Conservation (phyloP, 2,329 filamentous ascomycete genomes). For the Juglanconis sp. region DNA sequence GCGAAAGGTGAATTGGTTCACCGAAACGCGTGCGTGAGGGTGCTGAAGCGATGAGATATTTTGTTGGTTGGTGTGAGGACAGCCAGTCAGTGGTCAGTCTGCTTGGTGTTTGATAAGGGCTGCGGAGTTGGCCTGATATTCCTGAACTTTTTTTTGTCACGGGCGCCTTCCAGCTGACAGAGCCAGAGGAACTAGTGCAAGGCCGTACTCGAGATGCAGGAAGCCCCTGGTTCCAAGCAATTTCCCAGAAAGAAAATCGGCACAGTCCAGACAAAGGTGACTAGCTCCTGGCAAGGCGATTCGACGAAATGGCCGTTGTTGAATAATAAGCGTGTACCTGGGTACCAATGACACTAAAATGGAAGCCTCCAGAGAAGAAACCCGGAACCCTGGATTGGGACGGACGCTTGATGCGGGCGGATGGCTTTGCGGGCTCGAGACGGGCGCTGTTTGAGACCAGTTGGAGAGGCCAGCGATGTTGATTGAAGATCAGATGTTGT, state of each 20-base stretch:
- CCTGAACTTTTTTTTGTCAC: not conserved
- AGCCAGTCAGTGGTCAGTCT: no score
- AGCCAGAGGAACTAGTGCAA: not conserved
- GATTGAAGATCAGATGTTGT: not conserved
- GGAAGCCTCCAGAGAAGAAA: not conserved
- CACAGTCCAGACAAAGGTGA: not conserved
- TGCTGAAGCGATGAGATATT: not conserved
- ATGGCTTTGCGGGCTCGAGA: conserved; percentile 10
- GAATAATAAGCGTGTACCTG: not conserved
- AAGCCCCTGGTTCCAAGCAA: not conserved
- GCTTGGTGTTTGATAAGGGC: no score
- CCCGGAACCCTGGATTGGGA: not conserved
- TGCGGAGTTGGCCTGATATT: no score
- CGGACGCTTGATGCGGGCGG: not conserved
- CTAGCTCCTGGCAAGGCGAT: not conserved
- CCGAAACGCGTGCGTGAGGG: not conserved
- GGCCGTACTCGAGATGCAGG: not conserved
- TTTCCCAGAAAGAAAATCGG: not conserved
- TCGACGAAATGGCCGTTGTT: not conserved
- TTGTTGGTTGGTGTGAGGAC: not conserved
- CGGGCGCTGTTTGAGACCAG: conserved; percentile 8
- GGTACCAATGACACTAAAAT: not conserved
- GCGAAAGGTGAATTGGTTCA: conserved; percentile 3
- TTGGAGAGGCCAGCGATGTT: not conserved
- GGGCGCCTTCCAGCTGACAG: not conserved